A percentile compares a stretch with the other conserved stretches of the same genome.
Evolutionary conservation across 2,329 filamentous ascomycete species (phyloP).

Genomic region (Colletotrichum chrysophilum): DNA sequence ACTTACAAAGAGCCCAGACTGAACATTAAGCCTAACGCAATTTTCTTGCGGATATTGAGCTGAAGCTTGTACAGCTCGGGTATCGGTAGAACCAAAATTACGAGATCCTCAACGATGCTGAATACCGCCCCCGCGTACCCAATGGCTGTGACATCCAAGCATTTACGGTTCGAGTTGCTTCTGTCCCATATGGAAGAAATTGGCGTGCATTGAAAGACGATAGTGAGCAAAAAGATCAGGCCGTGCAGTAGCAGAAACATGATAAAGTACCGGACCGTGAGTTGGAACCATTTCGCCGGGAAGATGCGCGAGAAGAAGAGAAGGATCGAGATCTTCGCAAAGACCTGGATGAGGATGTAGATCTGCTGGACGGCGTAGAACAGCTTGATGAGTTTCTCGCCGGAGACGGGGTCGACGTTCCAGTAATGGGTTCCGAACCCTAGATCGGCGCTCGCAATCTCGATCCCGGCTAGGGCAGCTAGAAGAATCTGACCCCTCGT

Average conservation of each 20-base stretch:
- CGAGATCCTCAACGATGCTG: slow-evolving; percentile 72
- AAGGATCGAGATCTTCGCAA: slow-evolving; percentile 30
- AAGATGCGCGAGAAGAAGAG: slow-evolving; percentile 29
- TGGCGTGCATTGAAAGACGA: slow-evolving; percentile 24
- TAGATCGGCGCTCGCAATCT: slow-evolving; percentile 24
- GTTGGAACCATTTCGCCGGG: slow-evolving; percentile 18
- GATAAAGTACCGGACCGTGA: slow-evolving; percentile 16
- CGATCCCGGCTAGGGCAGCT: slow-evolving; percentile 21
- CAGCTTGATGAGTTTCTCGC: slow-evolving; percentile 17
- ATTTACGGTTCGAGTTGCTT: slow-evolving; percentile 36
- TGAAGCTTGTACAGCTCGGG: slow-evolving; percentile 67
- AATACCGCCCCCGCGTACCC: slow-evolving; percentile 71
- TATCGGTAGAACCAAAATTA: slow-evolving; percentile 70
- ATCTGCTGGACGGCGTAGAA: slow-evolving; percentile 26
- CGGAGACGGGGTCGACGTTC: slow-evolving; percentile 23
- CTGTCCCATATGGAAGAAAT: slow-evolving; percentile 23
- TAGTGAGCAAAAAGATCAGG: slow-evolving; percentile 24
- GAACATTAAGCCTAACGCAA: slow-evolving; percentile 70
- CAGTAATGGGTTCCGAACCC: slow-evolving; percentile 29
- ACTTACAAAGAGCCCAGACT: slow-evolving; percentile 69
- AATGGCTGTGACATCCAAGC: slow-evolving; percentile 67
- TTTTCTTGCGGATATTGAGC: slow-evolving; percentile 68
- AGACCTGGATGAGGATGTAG: slow-evolving; percentile 28
- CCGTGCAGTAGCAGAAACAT: slow-evolving; percentile 23
- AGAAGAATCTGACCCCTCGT: slow-evolving; percentile 10